A percentile compares a stretch with the other conserved stretches of the same genome.
phyloP scores from a whole-genome alignment of 352 stramenopile species.

The Globisporangium iwayamae region DNA sequence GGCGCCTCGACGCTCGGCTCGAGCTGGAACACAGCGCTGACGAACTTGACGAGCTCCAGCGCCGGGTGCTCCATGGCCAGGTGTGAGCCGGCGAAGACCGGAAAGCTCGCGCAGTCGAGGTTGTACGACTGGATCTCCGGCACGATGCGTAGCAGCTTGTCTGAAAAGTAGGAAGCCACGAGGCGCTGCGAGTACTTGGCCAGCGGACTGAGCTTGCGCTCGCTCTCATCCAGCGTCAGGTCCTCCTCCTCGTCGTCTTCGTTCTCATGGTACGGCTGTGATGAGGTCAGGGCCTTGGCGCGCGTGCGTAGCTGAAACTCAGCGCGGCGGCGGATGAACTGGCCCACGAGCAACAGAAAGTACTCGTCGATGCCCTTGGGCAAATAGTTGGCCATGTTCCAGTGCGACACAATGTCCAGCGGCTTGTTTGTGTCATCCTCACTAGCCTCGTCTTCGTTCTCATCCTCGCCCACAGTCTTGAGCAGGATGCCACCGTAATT shows the following conservation, averaged over 20 bases:
- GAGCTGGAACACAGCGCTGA: conserved; percentile 91
- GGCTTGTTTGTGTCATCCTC: conserved; percentile 31
- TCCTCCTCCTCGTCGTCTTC: conserved; percentile 30
- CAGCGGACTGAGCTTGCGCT: conserved; percentile 49
- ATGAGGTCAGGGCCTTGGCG: conserved; percentile 8
- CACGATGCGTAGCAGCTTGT: conserved; percentile 76
- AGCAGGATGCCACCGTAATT: conserved; percentile 95
- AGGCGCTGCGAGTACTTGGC: conserved; percentile 72
- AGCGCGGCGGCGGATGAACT: conserved; percentile 78
- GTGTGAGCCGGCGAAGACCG: conserved; percentile 82
- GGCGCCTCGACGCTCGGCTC: conserved; percentile 90
- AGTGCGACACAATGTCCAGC: conserved; percentile 79
- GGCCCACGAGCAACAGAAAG: conserved; percentile 86
- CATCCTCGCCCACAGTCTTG: conserved; percentile 20
- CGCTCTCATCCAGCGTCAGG: conserved; percentile 26
- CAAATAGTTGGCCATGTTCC: conserved; percentile 88
- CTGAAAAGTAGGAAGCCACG: conserved; percentile 66
- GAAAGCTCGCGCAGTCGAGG: conserved; percentile 68
- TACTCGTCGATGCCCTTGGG: conserved; percentile 82
- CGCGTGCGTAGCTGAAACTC: conserved; percentile 48
- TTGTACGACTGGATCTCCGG: conserved; percentile 75
- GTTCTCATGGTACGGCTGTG: conserved; percentile 9
- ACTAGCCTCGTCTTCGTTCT: conserved; percentile 26
- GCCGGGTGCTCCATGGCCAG: conserved; percentile 81
- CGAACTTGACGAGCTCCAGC: conserved; percentile 97